phyloP scores from a whole-genome alignment of 2,329 filamentous ascomycete species.

The Dothistroma septosporum region DNA sequence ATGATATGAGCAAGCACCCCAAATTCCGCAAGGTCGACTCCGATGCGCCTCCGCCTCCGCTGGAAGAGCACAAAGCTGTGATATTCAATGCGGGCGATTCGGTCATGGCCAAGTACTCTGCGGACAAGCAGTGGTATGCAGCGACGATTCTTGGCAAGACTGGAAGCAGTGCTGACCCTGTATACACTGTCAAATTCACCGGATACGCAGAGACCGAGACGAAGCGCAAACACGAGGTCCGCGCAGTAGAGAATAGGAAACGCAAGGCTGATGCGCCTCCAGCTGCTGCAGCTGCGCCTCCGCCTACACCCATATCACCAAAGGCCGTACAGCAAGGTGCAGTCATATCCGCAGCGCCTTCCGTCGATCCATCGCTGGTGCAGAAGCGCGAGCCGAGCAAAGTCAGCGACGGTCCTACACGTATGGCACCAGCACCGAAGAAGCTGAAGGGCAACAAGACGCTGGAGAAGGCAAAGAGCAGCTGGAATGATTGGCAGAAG shows the following conservation, averaged over 20 bases:
- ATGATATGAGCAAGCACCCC: conserved; percentile 59
- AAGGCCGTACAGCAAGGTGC: conserved; percentile 42
- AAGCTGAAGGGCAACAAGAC: conserved; percentile 87
- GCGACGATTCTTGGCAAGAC: conserved; percentile 92
- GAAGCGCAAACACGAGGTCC: conserved; percentile 72
- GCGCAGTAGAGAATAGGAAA: conserved; percentile 63
- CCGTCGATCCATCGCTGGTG: conserved; percentile 63
- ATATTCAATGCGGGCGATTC: conserved; percentile 83
- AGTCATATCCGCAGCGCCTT: conserved; percentile 63
- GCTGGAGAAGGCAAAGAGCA: conserved; percentile 82
- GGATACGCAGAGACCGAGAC: conserved; percentile 79
- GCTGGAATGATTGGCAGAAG: conserved; percentile 88
- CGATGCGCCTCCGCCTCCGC: conserved; percentile 32
- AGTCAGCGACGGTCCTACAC: conserved; percentile 52
- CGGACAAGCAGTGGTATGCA: conserved; percentile 85
- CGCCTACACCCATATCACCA: conserved; percentile 39
- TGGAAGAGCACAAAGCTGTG: conserved; percentile 39
- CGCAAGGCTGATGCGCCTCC: conserved; percentile 75
- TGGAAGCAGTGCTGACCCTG: conserved; percentile 81
- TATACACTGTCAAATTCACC: conserved; percentile 94
- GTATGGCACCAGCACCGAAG: conserved; percentile 55
- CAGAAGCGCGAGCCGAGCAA: conserved; percentile 60
- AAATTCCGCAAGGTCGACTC: conserved; percentile 52
- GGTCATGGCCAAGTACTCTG: conserved; percentile 88
- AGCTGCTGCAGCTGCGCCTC: conserved; percentile 36